Evolutionary conservation across 1,139 yeast genomes (phyloP), one percentile per base, ranked within the genome.

Genomic region (Casaregolazyma lundiana): DNA sequence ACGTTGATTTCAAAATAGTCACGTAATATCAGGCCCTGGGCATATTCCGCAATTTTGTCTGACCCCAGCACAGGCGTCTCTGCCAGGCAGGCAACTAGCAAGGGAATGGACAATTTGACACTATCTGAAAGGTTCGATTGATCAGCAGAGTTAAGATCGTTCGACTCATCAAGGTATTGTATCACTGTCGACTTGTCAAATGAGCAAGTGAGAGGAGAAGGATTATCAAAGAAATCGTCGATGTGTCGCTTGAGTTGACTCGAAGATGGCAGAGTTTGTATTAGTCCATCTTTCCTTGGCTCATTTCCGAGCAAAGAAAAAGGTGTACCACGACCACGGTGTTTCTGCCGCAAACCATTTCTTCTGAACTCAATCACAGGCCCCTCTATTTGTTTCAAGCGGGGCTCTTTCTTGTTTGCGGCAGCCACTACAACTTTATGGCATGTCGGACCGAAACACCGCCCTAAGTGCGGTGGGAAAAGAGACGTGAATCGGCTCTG

Each of bases 181-280:
- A 24, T 20, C 11, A 38, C 29, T 8, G 41, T 38, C 41, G 18
- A 2, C 9, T 24, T 16, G 17, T 38, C 41, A n/a, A 38, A 38
- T n/a, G 21, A 38, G 11, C 17, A 19, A 38, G 32, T 38, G 19
- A 21, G 19, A 15, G 32, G 41, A 13, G 41, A 38, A 13, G 26
- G 4, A 15, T n/a, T 16, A 4, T 16, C 32, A 24, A 38, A 38
- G 15, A 22, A 38, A 2, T 19, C 15, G 20, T 15, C 17, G 18
- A 38, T 38, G n/a, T 22, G 20, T 2, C 20, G 41, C 5, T 5
- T 11, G 17, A 38, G 11, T 18, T 22, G 34, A 4, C 13, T 19
- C 18, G 9, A 38, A 2, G 41, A 22, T 2, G 30, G 32, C 11
- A 38, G 2, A 38, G 9, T 13, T 6, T 32, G 32, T 6, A 16